These are phyloP conservation scores for Beauveria medogensis DNA, from an alignment of 2,329 filamentous ascomycete genomes.

Conservation along the genomic window DNA sequence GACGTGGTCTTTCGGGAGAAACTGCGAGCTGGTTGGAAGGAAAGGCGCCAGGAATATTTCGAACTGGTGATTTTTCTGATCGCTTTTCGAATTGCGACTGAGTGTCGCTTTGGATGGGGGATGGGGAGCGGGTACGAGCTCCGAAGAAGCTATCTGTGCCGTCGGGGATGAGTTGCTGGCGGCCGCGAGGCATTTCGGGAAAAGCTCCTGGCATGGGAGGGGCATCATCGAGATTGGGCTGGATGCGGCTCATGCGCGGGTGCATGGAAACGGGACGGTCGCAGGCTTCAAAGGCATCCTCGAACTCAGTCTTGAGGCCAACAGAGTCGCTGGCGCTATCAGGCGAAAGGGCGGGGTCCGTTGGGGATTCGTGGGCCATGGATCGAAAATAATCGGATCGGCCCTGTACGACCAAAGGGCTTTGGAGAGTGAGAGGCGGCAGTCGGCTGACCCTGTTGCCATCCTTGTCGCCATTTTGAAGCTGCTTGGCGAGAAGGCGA, in stretches of 20 bases:
- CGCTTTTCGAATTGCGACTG: constrained; percentile 22
- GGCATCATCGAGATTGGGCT: constrained; percentile 39
- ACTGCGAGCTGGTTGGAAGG: constrained; percentile 26
- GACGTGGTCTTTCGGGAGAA: constrained; percentile 36
- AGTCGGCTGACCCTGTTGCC: constrained; percentile 78
- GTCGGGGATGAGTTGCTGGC: constrained; percentile 31
- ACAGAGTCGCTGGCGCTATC: constrained; percentile 28
- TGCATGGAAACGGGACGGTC: constrained; percentile 66
- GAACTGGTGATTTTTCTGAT: constrained; percentile 22
- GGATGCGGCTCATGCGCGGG: constrained; percentile 61
- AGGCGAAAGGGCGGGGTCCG: constrained; percentile 14
- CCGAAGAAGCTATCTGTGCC: constrained; percentile 37
- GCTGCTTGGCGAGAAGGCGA: constrained; percentile 74
- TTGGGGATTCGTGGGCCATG: constrained; percentile 47
- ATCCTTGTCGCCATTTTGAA: constrained; percentile 68
- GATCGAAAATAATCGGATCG: constrained; percentile 77
- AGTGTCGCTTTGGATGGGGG: constrained; percentile 36
- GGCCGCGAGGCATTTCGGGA: constrained; percentile 32
- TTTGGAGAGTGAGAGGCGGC: constrained; percentile 73
- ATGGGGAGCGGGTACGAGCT: constrained; percentile 51
- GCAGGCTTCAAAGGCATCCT: constrained; percentile 41
- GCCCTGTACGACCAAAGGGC: constrained; percentile 66
- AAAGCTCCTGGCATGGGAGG: constrained; percentile 37
- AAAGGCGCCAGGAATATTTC: constrained; percentile 27
- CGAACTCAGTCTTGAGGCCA: constrained; percentile 46